These are phyloP conservation scores for Neodidymelliopsis sp. DNA, from an alignment of 2,329 filamentous ascomycete genomes.

Conservation along the genomic window DNA sequence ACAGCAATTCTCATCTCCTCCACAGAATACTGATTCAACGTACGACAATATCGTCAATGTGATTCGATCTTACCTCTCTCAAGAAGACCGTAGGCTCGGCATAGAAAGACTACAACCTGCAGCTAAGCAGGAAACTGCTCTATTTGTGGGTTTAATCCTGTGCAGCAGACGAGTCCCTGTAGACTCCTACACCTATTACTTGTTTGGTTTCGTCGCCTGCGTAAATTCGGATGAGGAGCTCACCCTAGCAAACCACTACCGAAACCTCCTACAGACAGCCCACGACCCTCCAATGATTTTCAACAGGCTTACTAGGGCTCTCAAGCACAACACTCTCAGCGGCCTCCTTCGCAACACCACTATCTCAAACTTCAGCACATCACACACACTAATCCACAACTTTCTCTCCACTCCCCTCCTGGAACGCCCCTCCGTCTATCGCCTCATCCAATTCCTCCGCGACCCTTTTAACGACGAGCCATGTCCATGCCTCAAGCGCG, in stretches of 20 bases:
- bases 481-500: conserved; percentile 10
- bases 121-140: conserved; percentile 5
- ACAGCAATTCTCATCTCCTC: not conserved
- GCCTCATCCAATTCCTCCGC: conserved; percentile 27
- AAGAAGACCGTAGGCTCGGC: not conserved
- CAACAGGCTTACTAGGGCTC: conserved; percentile 13
- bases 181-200: conserved; percentile 11
- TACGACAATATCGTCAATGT: not conserved
- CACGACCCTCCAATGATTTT: conserved; percentile 8
- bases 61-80: not conserved
- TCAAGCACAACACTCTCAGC: conserved; percentile 6
- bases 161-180: not conserved
- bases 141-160: conserved; percentile 5
- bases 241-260: conserved; percentile 18
- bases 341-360: conserved; percentile 18
- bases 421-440: conserved; percentile 21
- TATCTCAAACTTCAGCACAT: too few species aligned
- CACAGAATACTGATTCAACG: not conserved
- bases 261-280: conserved; percentile 8
- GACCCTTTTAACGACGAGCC: conserved; percentile 13
- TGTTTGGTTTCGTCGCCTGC: conserved; percentile 27
- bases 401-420: conserved; percentile 19
- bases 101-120: not conserved
- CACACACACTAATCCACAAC: too few species aligned
- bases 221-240: conserved; percentile 10